Base-by-base conservation (phyloP, 805 yeast genomes). In the Yueomyces sp. region DNA sequence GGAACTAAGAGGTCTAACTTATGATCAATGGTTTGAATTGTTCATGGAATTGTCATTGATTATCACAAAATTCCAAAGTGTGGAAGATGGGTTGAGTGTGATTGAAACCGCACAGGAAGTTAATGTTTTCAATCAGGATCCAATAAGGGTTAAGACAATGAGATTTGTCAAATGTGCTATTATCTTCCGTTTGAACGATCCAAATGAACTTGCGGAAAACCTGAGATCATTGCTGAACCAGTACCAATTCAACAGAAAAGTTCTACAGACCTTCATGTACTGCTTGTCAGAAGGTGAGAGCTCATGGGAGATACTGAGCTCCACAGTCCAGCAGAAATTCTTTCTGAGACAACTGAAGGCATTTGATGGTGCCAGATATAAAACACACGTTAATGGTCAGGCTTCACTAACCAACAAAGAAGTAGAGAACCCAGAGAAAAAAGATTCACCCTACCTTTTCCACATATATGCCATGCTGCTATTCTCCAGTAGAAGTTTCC, bases 301-400 rank as follows among this genome's bases (percentile, higher is more conserved):
- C 4, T 74, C 83, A 1, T 64, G 75, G 52, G 81, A 76, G 11
- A 68, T 74, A 19, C 76, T 81, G 55, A 79, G 85, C 41, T 79
- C 82, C 40, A 78, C 85, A 34, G 84, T 85, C 48, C 90, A 85
- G 55, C 97, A 90, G 54, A 92, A 92, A 59, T 90, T 79, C 57
- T 79, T 90, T 49, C 65, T 92, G 47, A 76, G 98, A 51, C 96
- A 88, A 52, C 68, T 90, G 49, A 92, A 90, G 57, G 94, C 95
- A 0, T 79, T 76, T 57, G 98, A 92, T 58, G 75, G 92, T 2
- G 54, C 81, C 12, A 70, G 77, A 31, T 56, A 60, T 42, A 68
- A 66, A 7, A 73, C 70, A 38, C 69, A 70, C 9, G 75, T 86
- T 26, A 65, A 75, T 2, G 96, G 96, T 1, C 85, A 85, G 69